Percentiles rank a stretch among this genome's conserved stretches.
phyloP scores from a whole-genome alignment of 2,329 filamentous ascomycete genomes.

The Talaromyces sp. region DNA sequence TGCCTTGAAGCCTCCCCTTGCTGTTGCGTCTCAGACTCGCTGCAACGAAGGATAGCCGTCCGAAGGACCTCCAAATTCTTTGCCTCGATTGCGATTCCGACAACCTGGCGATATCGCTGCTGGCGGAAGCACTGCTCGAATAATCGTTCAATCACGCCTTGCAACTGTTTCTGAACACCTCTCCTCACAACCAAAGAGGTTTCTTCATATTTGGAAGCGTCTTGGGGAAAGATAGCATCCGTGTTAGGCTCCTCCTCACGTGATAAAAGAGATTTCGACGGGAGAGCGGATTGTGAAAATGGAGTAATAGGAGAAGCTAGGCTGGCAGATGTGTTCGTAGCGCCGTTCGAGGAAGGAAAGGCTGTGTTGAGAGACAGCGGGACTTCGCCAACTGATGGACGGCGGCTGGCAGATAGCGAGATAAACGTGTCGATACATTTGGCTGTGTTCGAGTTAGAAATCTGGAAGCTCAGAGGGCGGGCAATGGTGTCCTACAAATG shows the following conservation, averaged over 20 bases:
- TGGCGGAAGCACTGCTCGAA: constrained; percentile 86
- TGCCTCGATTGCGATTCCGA: constrained; percentile 93
- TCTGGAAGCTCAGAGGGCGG: background rate
- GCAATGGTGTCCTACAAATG: constrained; percentile 58
- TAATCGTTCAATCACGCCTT: constrained; percentile 78
- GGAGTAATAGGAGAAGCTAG: constrained; percentile 86
- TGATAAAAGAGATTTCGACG: constrained; percentile 92
- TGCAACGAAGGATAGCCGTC: constrained; percentile 82
- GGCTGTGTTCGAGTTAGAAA: constrained; percentile 43
- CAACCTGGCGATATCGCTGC: constrained; percentile 88
- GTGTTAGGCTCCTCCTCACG: constrained; percentile 65
- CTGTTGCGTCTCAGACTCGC: constrained; percentile 74
- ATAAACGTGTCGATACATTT: constrained; percentile 99
- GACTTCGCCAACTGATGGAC: constrained; percentile 48
- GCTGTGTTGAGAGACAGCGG: constrained; percentile 74
- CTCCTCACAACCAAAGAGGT: constrained; percentile 65
- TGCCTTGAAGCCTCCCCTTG: constrained; percentile 52
- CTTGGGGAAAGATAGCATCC: constrained; percentile 55
- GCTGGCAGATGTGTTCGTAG: constrained; percentile 60
- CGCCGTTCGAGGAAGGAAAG: constrained; percentile 62
- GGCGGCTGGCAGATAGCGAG: constrained; percentile 64
- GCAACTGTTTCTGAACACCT: constrained; percentile 73
- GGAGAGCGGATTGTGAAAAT: constrained; percentile 88
- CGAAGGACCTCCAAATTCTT: constrained; percentile 85
- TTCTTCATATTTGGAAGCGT: constrained; percentile 54